Evolutionary conservation across 1,284 basidiomycete genomes (phyloP), one percentile per base, ranked within the genome.

Genomic region (Rhodotorula sp.): DNA sequence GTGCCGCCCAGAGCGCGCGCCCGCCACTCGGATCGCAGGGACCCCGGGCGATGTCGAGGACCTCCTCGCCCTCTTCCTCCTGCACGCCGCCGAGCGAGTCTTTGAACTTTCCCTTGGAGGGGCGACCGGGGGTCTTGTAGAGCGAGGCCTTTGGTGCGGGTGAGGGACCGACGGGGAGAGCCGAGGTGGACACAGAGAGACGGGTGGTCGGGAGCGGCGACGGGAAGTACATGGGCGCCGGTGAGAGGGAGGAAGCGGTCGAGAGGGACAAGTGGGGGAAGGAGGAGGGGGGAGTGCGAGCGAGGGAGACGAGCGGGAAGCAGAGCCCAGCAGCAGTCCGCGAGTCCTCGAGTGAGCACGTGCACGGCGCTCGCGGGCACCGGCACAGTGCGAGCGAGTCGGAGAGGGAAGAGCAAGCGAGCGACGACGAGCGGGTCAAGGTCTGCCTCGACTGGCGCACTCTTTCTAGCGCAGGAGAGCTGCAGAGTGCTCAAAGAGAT

Each of bases 21-120:
- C 34, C 27, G 5, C 23, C 41, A 4, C 14, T 52, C 4, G 48
- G 48, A 27, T n/a, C 23, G 5, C 46, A 44, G 41, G 72, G 71
- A 27, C 67, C 67, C 10, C 67, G 50, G 1, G 61, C 66, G 27
- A 76, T 74, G 25, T 48, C 50, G 41, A 76, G 45, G 25, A 76
- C 55, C 61, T 76, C 67, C 49, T 76, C 74, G 42, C 74, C 74
- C 49, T 76, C 74, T 46, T 76, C 74, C 55, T 76, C 74, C 34
- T 64, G 72, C 17, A 76, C 50, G 10, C 72, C 74, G n/a, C 74
- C 74, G 25, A 76, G 64, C 12, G 52, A 57, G 53, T 68, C 72
- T 48, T 65, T 66, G 66, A 76, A 76, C 66, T 72, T 76, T 41
- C 64, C 59, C 57, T 68, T 71, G 17, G 61, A 12, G 0, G 72